Conservation (phyloP, 192 early-diverging fungal species). For the Geranomyces michiganensis region DNA sequence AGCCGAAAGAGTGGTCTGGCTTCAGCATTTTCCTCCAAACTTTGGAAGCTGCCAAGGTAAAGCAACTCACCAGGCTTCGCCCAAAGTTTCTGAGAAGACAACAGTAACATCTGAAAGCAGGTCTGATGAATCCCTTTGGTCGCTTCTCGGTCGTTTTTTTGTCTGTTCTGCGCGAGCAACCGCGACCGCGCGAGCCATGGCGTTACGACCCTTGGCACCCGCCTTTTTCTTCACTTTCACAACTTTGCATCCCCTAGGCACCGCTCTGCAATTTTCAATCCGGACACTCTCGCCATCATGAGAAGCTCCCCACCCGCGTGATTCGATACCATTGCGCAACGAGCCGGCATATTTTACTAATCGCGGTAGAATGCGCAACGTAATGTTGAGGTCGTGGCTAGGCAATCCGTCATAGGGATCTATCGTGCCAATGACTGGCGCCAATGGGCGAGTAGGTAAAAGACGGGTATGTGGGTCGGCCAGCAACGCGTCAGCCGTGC, state of each 20-base stretch:
- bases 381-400: slow-evolving; percentile 69
- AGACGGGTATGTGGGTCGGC: not conserved
- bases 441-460: not conserved
- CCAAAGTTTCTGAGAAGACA: slow-evolving; percentile 56
- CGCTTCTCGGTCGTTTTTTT: not conserved
- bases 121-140: slow-evolving; percentile 6
- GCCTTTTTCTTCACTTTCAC: slow-evolving; percentile 47
- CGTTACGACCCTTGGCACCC: slow-evolving; percentile 42
- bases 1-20: not conserved
- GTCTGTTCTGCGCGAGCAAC: slow-evolving; percentile 33
- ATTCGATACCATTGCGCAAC: slow-evolving; percentile 51
- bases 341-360: slow-evolving; percentile 70
- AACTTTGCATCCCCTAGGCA: slow-evolving; percentile 48
- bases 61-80: slow-evolving; percentile 55
- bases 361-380: slow-evolving; percentile 71
- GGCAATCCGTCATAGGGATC: slow-evolving; percentile 46
- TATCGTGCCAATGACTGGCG: slow-evolving; percentile 36
- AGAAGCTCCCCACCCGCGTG: slow-evolving; percentile 67
- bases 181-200: slow-evolving; percentile 38
- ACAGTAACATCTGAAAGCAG: slow-evolving; percentile 43
- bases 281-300: slow-evolving; percentile 78
- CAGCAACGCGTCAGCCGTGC: not conserved
- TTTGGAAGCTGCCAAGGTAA: not conserved
- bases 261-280: slow-evolving; percentile 60
- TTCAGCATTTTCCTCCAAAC: not conserved